These are phyloP conservation scores for Xylariaceae sp. DNA, from an alignment of 2,329 filamentous ascomycete genomes.

Conservation along the genomic window DNA sequence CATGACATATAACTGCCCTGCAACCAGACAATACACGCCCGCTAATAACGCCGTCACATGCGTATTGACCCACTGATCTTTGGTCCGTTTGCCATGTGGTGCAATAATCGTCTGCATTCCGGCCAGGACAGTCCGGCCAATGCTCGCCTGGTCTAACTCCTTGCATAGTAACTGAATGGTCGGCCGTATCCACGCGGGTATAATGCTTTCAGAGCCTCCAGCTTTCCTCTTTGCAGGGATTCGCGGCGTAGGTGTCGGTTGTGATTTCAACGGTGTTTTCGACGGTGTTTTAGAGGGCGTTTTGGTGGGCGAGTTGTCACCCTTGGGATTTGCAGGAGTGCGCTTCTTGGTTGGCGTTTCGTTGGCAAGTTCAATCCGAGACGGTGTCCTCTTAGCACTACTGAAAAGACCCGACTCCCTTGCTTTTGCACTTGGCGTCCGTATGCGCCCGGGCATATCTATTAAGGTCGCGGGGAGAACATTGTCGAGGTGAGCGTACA, in stretches of 20 bases:
- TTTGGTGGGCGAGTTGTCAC: conserved; percentile 40
- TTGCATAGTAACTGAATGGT: conserved; percentile 62
- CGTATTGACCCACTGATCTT: conserved; percentile 45
- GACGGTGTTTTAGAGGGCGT: conserved; percentile 29
- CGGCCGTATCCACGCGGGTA: conserved; percentile 64
- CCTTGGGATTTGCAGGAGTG: conserved; percentile 37
- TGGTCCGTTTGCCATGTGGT: conserved; percentile 39
- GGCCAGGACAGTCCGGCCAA: conserved; percentile 68
- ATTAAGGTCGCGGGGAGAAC: conserved; percentile 48
- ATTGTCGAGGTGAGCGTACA: conserved; percentile 74
- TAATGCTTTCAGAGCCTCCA: conserved; percentile 26
- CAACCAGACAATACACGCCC: conserved; percentile 56
- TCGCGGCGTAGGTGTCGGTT: conserved; percentile 7
- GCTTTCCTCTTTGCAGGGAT: conserved; percentile 32
- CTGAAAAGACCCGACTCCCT: conserved; percentile 32
- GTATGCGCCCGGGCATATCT: conserved; percentile 23
- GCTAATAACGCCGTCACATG: conserved; percentile 53
- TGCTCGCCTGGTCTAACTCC: conserved; percentile 52
- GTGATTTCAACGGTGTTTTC: conserved; percentile 18
- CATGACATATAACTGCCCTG: conserved; percentile 43
- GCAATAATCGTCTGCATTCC: conserved; percentile 58
- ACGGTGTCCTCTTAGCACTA: conserved; percentile 34
- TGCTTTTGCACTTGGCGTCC: conserved; percentile 35
- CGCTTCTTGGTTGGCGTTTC: conserved; percentile 43
- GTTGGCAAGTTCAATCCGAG: conserved; percentile 40